A percentile compares a stretch with the other conserved stretches of the same genome.
phyloP scores from a whole-genome alignment of 2,329 filamentous ascomycete genomes.

The Leptoxyphium fumago region DNA sequence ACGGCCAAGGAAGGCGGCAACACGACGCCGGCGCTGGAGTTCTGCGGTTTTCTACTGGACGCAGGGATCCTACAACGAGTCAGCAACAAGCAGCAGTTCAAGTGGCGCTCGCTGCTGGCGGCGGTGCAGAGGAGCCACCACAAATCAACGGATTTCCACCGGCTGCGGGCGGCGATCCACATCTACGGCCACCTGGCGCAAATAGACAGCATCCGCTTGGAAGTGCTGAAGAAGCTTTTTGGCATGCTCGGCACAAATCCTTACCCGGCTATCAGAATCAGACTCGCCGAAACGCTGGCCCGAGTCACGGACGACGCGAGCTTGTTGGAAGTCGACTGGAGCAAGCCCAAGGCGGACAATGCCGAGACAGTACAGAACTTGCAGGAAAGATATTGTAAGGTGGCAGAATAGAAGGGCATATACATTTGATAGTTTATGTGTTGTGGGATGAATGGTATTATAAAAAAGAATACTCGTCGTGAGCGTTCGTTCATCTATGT shows the following conservation, averaged over 20 bases:
- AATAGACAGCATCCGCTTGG: conserved; percentile 35
- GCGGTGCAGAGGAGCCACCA: conserved; percentile 65
- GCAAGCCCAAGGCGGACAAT: conserved; percentile 5
- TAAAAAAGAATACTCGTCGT: no score
- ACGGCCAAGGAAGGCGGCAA: conserved; percentile 4
- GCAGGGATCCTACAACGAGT: conserved; percentile 29
- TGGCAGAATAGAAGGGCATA: no score
- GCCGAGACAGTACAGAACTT: conserved; percentile 3
- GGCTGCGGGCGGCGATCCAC: conserved; percentile 65
- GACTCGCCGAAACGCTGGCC: conserved; percentile 28
- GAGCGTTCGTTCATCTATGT: no score
- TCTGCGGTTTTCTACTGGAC: conserved; percentile 54
- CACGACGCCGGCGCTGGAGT: conserved; percentile 50
- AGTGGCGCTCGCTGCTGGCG: conserved; percentile 50
- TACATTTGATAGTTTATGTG: no score
- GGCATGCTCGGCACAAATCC: conserved; percentile 60
- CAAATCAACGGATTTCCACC: conserved; percentile 68
- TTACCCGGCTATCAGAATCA: conserved; percentile 54
- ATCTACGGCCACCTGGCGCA: conserved; percentile 58
- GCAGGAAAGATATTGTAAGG: not conserved
- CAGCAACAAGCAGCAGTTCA: conserved; percentile 35
- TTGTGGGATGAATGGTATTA: no score
- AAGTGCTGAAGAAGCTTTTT: conserved; percentile 53
- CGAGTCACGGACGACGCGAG: conserved; percentile 20
- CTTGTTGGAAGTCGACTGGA: conserved; percentile 13